A percentile compares a stretch with the other conserved stretches of the same genome.
Evolutionary conservation across 2,329 filamentous ascomycete species (phyloP).

Genomic region (Cadophora malorum): DNA sequence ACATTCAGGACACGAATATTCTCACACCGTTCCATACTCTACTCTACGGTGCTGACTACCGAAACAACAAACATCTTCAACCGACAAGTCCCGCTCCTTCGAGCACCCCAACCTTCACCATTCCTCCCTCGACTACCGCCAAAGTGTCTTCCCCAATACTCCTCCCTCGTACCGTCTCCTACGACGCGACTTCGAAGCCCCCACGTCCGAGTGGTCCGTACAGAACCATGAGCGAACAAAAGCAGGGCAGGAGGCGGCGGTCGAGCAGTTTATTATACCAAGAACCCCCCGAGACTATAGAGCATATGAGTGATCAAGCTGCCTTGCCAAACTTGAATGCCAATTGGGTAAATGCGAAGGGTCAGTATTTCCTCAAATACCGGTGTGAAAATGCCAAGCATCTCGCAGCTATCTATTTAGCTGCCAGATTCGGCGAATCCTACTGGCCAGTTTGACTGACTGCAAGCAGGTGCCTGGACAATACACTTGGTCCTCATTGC

Average conservation of each 20-base stretch:
- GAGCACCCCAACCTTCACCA: slow-evolving; percentile 43
- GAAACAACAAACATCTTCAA: slow-evolving; percentile 11
- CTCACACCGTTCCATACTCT: slow-evolving; percentile 11
- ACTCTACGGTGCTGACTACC: background rate
- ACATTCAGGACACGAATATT: slow-evolving; percentile 1
- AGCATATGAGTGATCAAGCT: slow-evolving; percentile 97
- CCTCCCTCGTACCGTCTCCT: slow-evolving; percentile 88
- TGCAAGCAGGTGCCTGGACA: slow-evolving; percentile 82
- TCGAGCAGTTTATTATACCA: slow-evolving; percentile 98
- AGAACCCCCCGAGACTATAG: slow-evolving; percentile 93
- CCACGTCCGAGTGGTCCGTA: slow-evolving; percentile 62
- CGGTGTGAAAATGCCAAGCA: slow-evolving; percentile 17
- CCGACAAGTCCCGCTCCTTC: slow-evolving; percentile 37
- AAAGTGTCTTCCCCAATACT: slow-evolving; percentile 93
- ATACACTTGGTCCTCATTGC: slow-evolving; percentile 95
- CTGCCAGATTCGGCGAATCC: background rate
- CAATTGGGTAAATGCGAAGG: slow-evolving; percentile 99
- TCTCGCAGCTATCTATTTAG: slow-evolving; percentile 5
- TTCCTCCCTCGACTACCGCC: slow-evolving; percentile 71
- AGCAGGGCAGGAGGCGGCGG: slow-evolving; percentile 81
- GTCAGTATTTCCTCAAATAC: slow-evolving; percentile 57
- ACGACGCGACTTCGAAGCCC: slow-evolving; percentile 80
- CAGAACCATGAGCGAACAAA: slow-evolving; percentile 64
- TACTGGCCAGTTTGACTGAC: slow-evolving; percentile 27
- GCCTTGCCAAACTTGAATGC: slow-evolving; percentile 95